These are phyloP conservation scores for Pseudonitzschia multistriata DNA, from an alignment of 108 stramenopile species.

Conservation along the genomic window DNA sequence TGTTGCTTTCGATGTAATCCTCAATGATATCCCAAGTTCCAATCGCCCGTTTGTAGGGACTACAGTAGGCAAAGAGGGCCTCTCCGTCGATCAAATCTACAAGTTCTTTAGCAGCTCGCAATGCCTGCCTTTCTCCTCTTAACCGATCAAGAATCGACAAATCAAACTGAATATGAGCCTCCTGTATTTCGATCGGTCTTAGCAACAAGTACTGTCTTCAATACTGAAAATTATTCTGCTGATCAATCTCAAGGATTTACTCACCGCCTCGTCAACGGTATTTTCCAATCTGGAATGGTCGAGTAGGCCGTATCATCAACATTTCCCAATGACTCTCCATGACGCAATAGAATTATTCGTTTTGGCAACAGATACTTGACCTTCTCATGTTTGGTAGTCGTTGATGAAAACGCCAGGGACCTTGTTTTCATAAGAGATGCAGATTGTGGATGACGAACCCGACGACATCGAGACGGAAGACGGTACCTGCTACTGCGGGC, in stretches of 20 bases:
- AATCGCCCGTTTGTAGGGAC: slow-evolving; percentile 55
- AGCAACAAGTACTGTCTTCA: not conserved
- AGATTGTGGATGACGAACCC: not conserved
- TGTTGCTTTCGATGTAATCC: slow-evolving; percentile 11
- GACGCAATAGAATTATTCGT: slow-evolving; percentile 72
- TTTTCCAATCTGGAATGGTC: slow-evolving; percentile 70
- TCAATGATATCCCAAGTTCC: slow-evolving; percentile 41
- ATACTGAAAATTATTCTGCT: not conserved
- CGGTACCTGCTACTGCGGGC: not conserved
- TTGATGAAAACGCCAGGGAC: not conserved
- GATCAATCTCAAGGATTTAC: not conserved
- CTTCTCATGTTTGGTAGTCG: not conserved
- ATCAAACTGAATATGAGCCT: too few relatives aligned
- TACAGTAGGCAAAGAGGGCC: slow-evolving; percentile 33
- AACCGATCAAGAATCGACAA: not conserved
- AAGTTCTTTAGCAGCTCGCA: slow-evolving; percentile 27
- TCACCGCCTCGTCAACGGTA: slow-evolving; percentile 48
- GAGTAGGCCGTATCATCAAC: slow-evolving; percentile 69
- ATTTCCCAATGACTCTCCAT: slow-evolving; percentile 76
- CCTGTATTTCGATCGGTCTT: not conserved
- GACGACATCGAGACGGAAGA: not conserved
- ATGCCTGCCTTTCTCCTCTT: slow-evolving; percentile 31
- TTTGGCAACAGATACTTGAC: slow-evolving; percentile 28
- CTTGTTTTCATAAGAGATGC: not conserved
- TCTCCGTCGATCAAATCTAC: slow-evolving; percentile 29